Percentiles rank a stretch among this genome's conserved stretches.
phyloP scores from a whole-genome alignment of 441 rosid genomes.

The Mallotus repandus region DNA sequence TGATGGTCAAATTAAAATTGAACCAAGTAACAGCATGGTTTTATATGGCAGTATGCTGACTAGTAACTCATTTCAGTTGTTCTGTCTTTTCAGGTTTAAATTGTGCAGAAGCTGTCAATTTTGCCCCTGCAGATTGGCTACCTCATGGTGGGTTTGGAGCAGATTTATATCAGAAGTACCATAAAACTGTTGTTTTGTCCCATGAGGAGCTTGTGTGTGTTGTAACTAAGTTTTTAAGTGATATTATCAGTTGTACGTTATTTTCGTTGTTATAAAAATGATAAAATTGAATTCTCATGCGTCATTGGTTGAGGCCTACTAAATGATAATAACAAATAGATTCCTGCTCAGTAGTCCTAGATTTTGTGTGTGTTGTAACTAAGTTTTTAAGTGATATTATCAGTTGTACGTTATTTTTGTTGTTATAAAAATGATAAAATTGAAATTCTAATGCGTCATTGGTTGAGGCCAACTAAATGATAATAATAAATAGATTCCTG shows the following conservation, averaged over 20 bases:
- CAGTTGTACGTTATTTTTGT: slow-evolving; percentile 7
- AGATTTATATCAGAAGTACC: slow-evolving; percentile 79
- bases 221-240: slow-evolving; percentile 66
- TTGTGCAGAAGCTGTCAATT: slow-evolving; percentile 97
- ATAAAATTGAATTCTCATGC: neutral
- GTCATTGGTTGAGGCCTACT: neutral
- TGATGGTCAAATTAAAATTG: slow-evolving; percentile 16
- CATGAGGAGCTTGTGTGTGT: slow-evolving; percentile 99
- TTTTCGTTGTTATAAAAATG: neutral
- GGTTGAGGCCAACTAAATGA: neutral
- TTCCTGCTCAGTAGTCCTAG: neutral
- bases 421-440: slow-evolving; percentile 7
- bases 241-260: slow-evolving; percentile 6
- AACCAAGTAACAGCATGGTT: slow-evolving; percentile 15
- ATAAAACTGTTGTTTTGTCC: slow-evolving; percentile 82
- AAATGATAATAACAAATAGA: neutral
- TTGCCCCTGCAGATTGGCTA: slow-evolving; percentile 98
- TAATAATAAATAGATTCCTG: neutral
- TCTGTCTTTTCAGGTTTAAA: slow-evolving; percentile 66
- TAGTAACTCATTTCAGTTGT: slow-evolving; percentile 9
- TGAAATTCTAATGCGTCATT: neutral
- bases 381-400: slow-evolving; percentile 45
- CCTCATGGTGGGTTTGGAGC: slow-evolving; percentile 92
- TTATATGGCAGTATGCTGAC: slow-evolving; percentile 8
- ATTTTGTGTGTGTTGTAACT: slow-evolving; percentile 83